Conservation (phyloP, 148 eudicot species). For the Tetragonia tetragonoides region DNA sequence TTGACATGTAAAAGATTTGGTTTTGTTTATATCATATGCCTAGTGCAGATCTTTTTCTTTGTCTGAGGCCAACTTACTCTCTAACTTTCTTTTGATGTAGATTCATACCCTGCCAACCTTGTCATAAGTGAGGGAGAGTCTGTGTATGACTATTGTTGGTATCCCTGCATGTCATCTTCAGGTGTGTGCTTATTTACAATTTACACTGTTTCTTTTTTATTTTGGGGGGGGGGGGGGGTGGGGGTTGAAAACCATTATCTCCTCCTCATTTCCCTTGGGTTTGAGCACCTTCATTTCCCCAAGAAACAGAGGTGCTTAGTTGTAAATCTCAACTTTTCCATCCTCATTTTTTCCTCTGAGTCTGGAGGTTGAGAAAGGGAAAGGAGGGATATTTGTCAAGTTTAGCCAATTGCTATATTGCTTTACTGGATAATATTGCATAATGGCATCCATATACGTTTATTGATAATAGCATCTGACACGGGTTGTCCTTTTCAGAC, state of each 20-base stretch:
- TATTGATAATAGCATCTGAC: neutral
- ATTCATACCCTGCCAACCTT: slow-evolving; percentile 69
- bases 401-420: neutral
- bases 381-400: neutral
- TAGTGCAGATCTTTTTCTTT: neutral
- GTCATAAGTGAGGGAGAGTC: slow-evolving; percentile 83
- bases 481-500: slow-evolving; percentile 48
- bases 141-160: slow-evolving; percentile 97
- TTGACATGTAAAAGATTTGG: neutral
- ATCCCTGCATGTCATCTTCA: slow-evolving; percentile 91
- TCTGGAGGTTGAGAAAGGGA: neutral
- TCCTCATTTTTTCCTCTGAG: neutral
- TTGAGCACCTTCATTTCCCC: no score
- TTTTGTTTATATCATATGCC: neutral
- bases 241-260: neutral
- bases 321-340: no score
- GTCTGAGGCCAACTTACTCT: neutral
- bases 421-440: neutral
- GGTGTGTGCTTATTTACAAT: slow-evolving; percentile 38
- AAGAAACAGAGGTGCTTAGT: no score
- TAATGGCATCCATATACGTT: neutral
- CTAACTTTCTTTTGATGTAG: slow-evolving; percentile 38
- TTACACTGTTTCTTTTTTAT: neutral
- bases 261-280: neutral
- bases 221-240: no score